Conservation (phyloP, 805 yeast species). For the Nakazawaea laoshanensis region DNA sequence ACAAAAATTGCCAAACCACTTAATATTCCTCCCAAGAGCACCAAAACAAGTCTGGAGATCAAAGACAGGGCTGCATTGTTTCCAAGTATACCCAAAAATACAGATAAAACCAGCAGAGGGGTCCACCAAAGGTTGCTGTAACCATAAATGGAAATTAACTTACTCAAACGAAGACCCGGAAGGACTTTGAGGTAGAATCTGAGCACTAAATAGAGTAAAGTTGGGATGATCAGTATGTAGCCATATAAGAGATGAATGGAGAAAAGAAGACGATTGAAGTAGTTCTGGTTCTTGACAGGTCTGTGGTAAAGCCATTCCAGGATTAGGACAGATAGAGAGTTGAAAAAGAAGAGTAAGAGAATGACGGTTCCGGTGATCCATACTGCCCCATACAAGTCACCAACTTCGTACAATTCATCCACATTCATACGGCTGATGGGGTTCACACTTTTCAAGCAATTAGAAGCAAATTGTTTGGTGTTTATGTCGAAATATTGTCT, state of each 20-base stretch:
- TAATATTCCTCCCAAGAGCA: slow-evolving; percentile 48
- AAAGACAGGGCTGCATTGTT: slow-evolving; percentile 33
- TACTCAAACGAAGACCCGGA: slow-evolving; percentile 41
- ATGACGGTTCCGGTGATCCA: slow-evolving; percentile 87
- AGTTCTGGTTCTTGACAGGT: slow-evolving; percentile 31
- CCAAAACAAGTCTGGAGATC: slow-evolving; percentile 55
- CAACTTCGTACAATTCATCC: slow-evolving; percentile 29
- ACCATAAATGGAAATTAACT: slow-evolving; percentile 70
- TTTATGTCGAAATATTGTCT: slow-evolving; percentile 62
- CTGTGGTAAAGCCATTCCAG: slow-evolving; percentile 39
- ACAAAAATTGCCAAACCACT: slow-evolving; percentile 48
- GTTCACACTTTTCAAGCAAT: slow-evolving; percentile 49
- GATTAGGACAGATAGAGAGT: slow-evolving; percentile 61
- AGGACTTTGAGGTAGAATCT: slow-evolving; percentile 47
- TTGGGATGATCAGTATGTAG: slow-evolving; percentile 63
- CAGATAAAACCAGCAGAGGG: slow-evolving; percentile 62
- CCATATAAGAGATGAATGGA: slow-evolving; percentile 70
- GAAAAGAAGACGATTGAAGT: slow-evolving; percentile 56
- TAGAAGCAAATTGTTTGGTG: slow-evolving; percentile 48
- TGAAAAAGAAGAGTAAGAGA: slow-evolving; percentile 64
- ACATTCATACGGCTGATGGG: slow-evolving; percentile 31
- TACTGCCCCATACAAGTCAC: slow-evolving; percentile 81
- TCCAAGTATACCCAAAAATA: slow-evolving; percentile 47
- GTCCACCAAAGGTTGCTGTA: slow-evolving; percentile 80
- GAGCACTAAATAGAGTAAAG: slow-evolving; percentile 39